Base-by-base conservation (phyloP, 2,329 filamentous ascomycete species). In the Fusarium decemcellulare region DNA sequence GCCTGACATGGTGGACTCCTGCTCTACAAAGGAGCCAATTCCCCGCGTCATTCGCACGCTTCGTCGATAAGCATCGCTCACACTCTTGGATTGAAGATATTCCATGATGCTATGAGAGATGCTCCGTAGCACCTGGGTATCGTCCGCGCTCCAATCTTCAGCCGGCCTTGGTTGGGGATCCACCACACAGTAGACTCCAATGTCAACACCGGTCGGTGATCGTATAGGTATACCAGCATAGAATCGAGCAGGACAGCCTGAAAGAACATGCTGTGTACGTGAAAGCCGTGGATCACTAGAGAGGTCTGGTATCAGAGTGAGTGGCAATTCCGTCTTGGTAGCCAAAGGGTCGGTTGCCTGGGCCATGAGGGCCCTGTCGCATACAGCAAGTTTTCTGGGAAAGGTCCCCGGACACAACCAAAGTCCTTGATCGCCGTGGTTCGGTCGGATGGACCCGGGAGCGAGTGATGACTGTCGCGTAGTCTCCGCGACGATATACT, bases 401-500 rank as follows among this genome's bases (percentile, higher is more conserved):
- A 78, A 72, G 16, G 70, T 72, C 5, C 68, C 68, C 43, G 75
- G 72, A 42, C 75, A 77, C 4, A 77, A 52, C 59, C 65, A 70
- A 5, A 79, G 68, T 12, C 50, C 62, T 12, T 52, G 55, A 15
- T 65, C 43, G 59, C 32, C 68, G 23, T 34, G 43, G 52, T 12
- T 56, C 15, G 16, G 62, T 50, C 11, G 53, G n/a, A 55, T 59
- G 0, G 75, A 58, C 2, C 61, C 57, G 8, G 86, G 72, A 0
- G 79, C 80, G n/a, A 83, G 74, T 1, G 77, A 78, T 5, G 78
- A 78, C 27, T n/a, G 37, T 23, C 51, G 54, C 2, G 84, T 84
- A 6, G 84, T 83, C 67, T 88, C 86, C 55, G 85, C 84, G 23
- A 88, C 74, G 29, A 88, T 76, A 58, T 86, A 81, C 63, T 88